These are phyloP conservation scores for Candida insectorum DNA, from an alignment of 805 yeast species.

Conservation along the genomic window DNA sequence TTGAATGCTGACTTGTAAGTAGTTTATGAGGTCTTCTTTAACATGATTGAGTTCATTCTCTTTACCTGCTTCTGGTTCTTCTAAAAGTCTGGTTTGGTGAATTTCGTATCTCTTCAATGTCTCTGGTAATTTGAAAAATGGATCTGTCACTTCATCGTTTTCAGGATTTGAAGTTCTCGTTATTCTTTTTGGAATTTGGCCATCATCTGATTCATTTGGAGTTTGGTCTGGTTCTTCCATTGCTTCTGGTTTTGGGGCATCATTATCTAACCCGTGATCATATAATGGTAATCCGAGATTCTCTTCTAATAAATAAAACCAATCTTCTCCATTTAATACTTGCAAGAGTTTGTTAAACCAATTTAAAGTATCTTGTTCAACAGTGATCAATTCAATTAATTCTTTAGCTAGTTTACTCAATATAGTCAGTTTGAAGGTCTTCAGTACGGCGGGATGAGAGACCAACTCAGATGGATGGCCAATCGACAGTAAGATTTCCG, in stretches of 20 bases:
- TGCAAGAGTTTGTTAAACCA: constrained; percentile 69
- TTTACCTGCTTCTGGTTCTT: constrained; percentile 17
- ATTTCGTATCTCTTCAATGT: constrained; percentile 25
- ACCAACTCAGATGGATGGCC: constrained; percentile 77
- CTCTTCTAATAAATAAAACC: constrained; percentile 60
- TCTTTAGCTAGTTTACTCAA: constrained; percentile 59
- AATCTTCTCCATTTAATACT: constrained; percentile 84
- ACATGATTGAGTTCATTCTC: constrained; percentile 46
- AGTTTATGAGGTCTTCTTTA: constrained; percentile 51
- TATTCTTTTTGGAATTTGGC: constrained; percentile 15
- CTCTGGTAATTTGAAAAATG: constrained; percentile 56
- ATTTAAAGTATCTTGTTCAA: constrained; percentile 76
- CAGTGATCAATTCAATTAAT: constrained; percentile 72
- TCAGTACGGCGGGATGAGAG: constrained; percentile 63
- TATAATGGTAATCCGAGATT: constrained; percentile 65
- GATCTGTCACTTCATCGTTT: constrained; percentile 25
- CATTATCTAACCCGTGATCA: constrained; percentile 53
- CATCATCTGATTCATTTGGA: constrained; percentile 13
- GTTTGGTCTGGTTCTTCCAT: constrained; percentile 8
- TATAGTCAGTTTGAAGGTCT: constrained; percentile 57
- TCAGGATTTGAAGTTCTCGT: constrained; percentile 10
- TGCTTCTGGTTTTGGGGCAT: too few relatives aligned
- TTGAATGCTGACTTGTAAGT: constrained; percentile 43
- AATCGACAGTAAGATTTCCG: constrained; percentile 69
- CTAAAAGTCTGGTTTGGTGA: constrained; percentile 23